A percentile compares a stretch with the other conserved stretches of the same genome.
Evolutionary conservation across 73 alveolate species (phyloP).

Genomic region (Paramecium bursaria): DNA sequence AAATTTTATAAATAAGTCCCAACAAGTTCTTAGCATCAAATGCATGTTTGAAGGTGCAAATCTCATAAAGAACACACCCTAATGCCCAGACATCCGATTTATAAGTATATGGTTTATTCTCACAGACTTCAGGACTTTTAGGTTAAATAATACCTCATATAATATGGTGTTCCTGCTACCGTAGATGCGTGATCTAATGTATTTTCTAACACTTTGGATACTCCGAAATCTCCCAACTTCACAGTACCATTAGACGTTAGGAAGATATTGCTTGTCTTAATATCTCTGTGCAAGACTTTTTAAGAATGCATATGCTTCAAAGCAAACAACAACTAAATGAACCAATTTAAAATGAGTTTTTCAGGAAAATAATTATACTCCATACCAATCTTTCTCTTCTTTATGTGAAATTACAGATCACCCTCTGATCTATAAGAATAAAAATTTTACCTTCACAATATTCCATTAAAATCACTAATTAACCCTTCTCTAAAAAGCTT

Average conservation of each 20-base stretch:
- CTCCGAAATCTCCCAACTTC: constrained; percentile 97
- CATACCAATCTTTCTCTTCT: constrained; percentile 69
- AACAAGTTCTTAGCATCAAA: constrained; percentile 93
- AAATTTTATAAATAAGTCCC: constrained; percentile 89
- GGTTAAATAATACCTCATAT: constrained; percentile 63
- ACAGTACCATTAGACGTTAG: constrained; percentile 94
- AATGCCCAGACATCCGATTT: constrained; percentile 98
- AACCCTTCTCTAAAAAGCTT: constrained; percentile 82
- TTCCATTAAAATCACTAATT: constrained; percentile 88
- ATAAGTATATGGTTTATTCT: constrained; percentile 90
- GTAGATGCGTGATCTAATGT: constrained; percentile 93
- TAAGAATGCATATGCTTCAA: constrained; percentile 91
- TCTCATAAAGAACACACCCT: constrained; percentile 97
- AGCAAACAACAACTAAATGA: constrained; percentile 78
- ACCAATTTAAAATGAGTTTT: constrained; percentile 87
- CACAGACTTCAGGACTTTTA: constrained; percentile 89
- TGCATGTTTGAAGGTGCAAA: constrained; percentile 95
- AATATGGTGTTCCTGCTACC: constrained; percentile 95
- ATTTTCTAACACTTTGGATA: constrained; percentile 91
- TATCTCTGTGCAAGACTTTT: constrained; percentile 95
- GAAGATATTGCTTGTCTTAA: constrained; percentile 93
- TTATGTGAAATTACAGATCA: constrained; percentile 82
- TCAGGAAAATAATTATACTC: constrained; percentile 79
- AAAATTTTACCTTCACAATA: constrained; percentile 81
- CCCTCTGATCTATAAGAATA: constrained; percentile 66